Evolutionary conservation across 495 filamentous ascomycete genomes (phyloP), one percentile per base, ranked within the genome.

Genomic region (Poronia punctata): DNA sequence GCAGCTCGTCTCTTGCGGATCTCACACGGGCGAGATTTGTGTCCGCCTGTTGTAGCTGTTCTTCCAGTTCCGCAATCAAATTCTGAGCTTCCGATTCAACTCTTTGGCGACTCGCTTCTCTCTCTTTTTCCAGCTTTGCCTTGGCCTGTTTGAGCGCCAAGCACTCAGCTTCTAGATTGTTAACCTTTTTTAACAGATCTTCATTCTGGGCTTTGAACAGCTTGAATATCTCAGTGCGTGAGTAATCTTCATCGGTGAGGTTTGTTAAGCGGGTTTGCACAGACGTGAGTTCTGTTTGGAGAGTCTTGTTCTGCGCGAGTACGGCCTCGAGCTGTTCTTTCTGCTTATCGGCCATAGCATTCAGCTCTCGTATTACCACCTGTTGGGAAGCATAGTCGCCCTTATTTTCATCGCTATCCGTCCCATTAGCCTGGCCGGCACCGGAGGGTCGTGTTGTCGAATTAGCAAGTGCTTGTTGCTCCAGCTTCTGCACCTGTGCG

Each of bases 221-320:
- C 59, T 95, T 95, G 71, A 96, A 97, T 7, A 94, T 71, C 50
- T 96, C 86, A 24, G 87, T 95, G 37, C 84, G 76, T 28, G 86
- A 81, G 58, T 94, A 96, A 52, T 98, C 92, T 38, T 98, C 92
- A 52, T 98, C 90, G 1, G 84, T 82, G 26, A 92, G 67, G 40
- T 76, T 80, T 2, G 84, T 77, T 29, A 67, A 56, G 40, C 67
- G 63, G 10, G 56, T 57, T 48, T 68, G 69, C 42, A 75, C 63
- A 12, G 79, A 75, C 10, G 86, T 93, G 19, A 95, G 75, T 46
- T 94, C 79, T 39, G 84, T 76, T 12, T 83, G 80, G 22, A 96
- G 61, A 20, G 70, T 76, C 46, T 84, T 83, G 54, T 95, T 93
- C 42, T 95, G 88, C 4, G 74, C 65, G 50, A 89, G 74, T 24